phyloP scores from a whole-genome alignment of 345 rosid species.

The Acer negundo region DNA sequence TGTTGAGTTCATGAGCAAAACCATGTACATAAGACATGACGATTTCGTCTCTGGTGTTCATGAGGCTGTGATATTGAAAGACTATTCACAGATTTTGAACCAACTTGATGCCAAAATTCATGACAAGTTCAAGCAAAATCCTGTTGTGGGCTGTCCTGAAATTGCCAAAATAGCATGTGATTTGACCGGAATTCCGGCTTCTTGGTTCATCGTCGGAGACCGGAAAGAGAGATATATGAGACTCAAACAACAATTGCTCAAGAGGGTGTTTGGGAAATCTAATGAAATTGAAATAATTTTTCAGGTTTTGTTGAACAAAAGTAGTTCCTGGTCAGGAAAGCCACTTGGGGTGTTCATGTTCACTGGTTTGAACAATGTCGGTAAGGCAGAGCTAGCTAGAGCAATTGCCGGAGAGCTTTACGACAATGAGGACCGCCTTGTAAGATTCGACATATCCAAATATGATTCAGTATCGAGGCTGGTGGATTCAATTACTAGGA shows the following conservation, averaged over 20 bases:
- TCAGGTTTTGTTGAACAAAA: background rate
- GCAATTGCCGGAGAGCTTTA: constrained; percentile 16
- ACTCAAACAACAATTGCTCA: background rate
- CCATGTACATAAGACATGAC: background rate
- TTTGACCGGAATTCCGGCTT: constrained; percentile 6
- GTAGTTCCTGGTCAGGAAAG: no score
- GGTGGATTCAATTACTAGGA: background rate
- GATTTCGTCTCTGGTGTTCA: constrained; percentile 4
- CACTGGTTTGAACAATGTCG: background rate
- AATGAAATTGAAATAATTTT: background rate
- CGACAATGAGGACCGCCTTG: background rate
- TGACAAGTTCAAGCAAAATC: background rate
- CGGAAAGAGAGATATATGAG: background rate
- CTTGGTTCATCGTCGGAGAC: background rate
- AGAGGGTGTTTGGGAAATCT: background rate
- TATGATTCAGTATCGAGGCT: background rate
- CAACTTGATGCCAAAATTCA: background rate
- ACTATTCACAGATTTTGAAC: constrained; percentile 1
- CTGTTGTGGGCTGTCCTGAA: background rate
- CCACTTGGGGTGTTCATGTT: constrained; percentile 8
- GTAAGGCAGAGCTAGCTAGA: background rate
- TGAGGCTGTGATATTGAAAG: background rate
- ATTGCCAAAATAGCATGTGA: background rate
- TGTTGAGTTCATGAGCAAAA: constrained; percentile 6
- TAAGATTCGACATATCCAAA: background rate